Evolutionary conservation across 2,329 filamentous ascomycete genomes (phyloP).

Genomic region (Phyllosticta paracitricarpa): DNA sequence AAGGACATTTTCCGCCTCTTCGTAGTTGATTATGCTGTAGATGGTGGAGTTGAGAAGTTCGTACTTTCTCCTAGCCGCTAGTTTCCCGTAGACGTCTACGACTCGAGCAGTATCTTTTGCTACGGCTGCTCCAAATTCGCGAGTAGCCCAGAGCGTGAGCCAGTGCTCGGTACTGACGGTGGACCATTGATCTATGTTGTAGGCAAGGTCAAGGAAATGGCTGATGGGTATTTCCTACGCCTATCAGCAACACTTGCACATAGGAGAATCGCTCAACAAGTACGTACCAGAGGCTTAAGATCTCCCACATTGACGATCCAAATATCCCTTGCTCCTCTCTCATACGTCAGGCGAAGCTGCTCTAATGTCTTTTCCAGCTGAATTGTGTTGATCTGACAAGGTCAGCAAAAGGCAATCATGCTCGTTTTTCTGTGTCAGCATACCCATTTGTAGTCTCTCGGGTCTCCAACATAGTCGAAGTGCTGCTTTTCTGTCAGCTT

Average conservation of each 20-base stretch:
- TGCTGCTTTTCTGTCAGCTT: conserved; percentile 37
- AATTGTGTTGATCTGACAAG: conserved; percentile 49
- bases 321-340: conserved; percentile 48
- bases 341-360: conserved; percentile 53
- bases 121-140: conserved; percentile 45
- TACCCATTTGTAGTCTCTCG: conserved; percentile 44
- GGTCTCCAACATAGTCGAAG: conserved; percentile 53
- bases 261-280: not conserved
- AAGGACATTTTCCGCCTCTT: conserved; percentile 51
- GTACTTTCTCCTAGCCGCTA: conserved; percentile 51
- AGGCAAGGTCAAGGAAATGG: conserved; percentile 59
- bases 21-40: conserved; percentile 54
- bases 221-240: conserved; percentile 51
- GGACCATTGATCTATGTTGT: conserved; percentile 50
- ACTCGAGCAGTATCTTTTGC: conserved; percentile 42
- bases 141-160: conserved; percentile 46
- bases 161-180: conserved; percentile 47
- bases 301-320: conserved; percentile 62
- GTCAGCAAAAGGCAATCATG: conserved; percentile 19
- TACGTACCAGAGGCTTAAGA: conserved; percentile 46
- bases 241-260: not conserved
- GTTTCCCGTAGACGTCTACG: conserved; percentile 46
- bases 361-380: conserved; percentile 56
- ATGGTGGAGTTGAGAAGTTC: conserved; percentile 50
- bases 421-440: not conserved